Evolutionary conservation across 352 stramenopile species (phyloP), one percentile per base, ranked within the genome.

Genomic region (Pythium vanterpoolii): DNA sequence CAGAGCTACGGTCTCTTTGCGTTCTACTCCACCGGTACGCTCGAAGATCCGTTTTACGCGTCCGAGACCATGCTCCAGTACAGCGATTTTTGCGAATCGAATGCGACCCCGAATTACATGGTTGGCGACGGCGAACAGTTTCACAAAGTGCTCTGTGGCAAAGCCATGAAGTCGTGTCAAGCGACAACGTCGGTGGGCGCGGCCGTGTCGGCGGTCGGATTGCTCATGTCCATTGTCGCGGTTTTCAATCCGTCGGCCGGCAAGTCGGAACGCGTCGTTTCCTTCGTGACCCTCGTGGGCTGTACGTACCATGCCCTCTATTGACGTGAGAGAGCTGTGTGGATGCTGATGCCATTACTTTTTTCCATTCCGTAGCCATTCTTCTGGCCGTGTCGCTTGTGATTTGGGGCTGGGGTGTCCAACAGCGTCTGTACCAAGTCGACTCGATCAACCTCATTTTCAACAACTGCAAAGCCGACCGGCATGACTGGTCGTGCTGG

Each of bases 1-100:
- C 84, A 93, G 68, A 76, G 82, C 26, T 93, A 86, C 56, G 84
- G 84, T 0, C 71, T 93, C 43, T 93, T 92, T 60, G 76, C 78
- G 18, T 92, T 92, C 61, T 90, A 92, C 77, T 93, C 84, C 58
- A 93, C 84, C 2, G 73, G 66, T 45, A 60, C 66, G 36, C 79
- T 93, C 50, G 68, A 87, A 38, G 77, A 75, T 23, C 84, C 84
- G 11, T 92, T 93, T 57, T 93, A 92, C 74, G 82, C 84, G 18
- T 92, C 82, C 6, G 64, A 76, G 38, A 93, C 84, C 1, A 84
- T 85, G 51, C 66, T 93, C 24, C 79, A 90, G 69, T 93, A 93
- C 71, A 68, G 50, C 19, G 73, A 87, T 31, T 92, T 91, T 70
- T 93, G 84, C 34, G 66, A 57, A 19, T 53, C 74, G 33, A 66